A percentile compares a stretch with the other conserved stretches of the same genome.
Evolutionary conservation across 441 rosid species (phyloP).

Genomic region (Gossypium schwendimanii): DNA sequence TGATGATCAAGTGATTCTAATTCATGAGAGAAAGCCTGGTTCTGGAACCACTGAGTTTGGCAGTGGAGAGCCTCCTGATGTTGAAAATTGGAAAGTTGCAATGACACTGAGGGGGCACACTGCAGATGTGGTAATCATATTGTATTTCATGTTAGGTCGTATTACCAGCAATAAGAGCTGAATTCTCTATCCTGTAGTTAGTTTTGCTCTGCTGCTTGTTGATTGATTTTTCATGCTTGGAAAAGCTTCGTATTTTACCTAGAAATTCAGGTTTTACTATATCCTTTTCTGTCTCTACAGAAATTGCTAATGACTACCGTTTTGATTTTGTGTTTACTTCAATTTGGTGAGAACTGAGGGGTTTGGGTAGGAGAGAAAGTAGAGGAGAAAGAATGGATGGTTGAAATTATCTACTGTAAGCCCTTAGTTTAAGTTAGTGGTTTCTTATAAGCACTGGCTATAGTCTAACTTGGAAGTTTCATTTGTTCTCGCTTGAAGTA

Average conservation of each 20-base stretch:
- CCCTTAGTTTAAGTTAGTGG: background rate
- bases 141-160: conserved; percentile 10
- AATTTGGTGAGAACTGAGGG: background rate
- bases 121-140: conserved; percentile 91
- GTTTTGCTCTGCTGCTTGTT: conserved; percentile 2
- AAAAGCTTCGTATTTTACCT: background rate
- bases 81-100: conserved; percentile 96
- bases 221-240: background rate
- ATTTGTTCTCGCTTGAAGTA: conserved; percentile 62
- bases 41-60: conserved; percentile 96
- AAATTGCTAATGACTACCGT: background rate
- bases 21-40: conserved; percentile 96
- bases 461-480: conserved; percentile 38
- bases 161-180: background rate
- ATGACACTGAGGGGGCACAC: conserved; percentile 96
- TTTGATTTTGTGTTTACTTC: background rate
- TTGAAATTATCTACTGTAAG: background rate
- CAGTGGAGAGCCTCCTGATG: conserved; percentile 93
- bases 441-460: conserved; percentile 13
- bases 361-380: background rate
- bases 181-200: background rate
- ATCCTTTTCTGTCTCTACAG: background rate
- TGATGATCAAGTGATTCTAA: conserved; percentile 84
- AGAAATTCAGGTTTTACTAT: background rate
- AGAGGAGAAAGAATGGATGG: background rate